These are phyloP conservation scores for Rhodofomes roseus DNA, from an alignment of 1,284 basidiomycete species.

Conservation along the genomic window DNA sequence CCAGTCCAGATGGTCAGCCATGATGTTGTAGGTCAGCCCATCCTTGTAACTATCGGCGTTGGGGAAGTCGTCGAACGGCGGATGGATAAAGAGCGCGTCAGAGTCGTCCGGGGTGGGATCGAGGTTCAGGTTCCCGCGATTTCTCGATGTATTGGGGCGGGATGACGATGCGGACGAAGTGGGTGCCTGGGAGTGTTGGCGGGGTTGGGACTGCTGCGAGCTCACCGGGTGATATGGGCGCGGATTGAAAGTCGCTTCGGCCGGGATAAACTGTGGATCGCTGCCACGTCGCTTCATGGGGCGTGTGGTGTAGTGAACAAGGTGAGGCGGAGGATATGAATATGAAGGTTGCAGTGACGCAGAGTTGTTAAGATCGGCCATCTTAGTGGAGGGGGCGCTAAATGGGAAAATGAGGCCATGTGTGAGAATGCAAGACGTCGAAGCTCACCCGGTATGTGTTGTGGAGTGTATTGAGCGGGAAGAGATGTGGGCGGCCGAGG, in stretches of 20 bases:
- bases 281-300: conserved; percentile 48
- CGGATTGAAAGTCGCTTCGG: conserved; percentile 56
- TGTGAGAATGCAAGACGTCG: not conserved
- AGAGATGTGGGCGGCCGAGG: conserved; percentile 1
- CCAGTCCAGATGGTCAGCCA: conserved; percentile 73
- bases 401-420: not conserved
- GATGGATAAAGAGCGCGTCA: conserved; percentile 61
- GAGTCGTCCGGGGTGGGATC: conserved; percentile 64
- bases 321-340: conserved; percentile 12
- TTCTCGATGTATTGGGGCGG: no score
- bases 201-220: not conserved
- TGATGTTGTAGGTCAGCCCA: conserved; percentile 62
- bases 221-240: conserved; percentile 48
- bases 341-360: conserved; percentile 16
- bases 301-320: conserved; percentile 7
- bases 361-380: conserved; percentile 20
- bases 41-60: conserved; percentile 55
- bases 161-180: conserved; percentile 22
- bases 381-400: conserved; percentile 8
- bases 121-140: no score
- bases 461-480: not conserved
- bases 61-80: conserved; percentile 66
- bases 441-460: not conserved
- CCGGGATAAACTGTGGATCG: conserved; percentile 55
- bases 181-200: conserved; percentile 19